phyloP scores from a whole-genome alignment of 495 filamentous ascomycete genomes.

The Pyronema omphalodes region DNA sequence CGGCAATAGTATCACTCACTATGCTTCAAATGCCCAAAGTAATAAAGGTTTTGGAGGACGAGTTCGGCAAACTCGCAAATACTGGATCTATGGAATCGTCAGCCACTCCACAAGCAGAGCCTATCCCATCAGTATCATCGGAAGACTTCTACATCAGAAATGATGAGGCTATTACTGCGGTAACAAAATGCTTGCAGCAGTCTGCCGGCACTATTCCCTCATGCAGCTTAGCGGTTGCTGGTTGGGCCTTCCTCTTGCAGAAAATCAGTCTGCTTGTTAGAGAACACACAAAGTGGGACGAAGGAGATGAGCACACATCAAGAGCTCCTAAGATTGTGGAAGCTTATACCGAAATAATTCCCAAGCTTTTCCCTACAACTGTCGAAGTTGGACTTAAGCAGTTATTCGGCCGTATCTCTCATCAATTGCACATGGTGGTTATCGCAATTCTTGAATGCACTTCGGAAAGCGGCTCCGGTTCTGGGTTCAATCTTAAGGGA shows the following conservation, averaged over 20 bases:
- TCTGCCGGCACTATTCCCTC: slow-evolving; percentile 9
- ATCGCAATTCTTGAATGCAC: slow-evolving; percentile 16
- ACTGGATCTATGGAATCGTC: slow-evolving; percentile 17
- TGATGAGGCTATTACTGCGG: slow-evolving; percentile 12
- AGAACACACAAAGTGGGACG: neutral
- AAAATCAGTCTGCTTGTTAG: slow-evolving; percentile 16
- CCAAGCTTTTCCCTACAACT: slow-evolving; percentile 2
- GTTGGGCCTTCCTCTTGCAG: slow-evolving; percentile 16
- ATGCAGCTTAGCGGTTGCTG: slow-evolving; percentile 7
- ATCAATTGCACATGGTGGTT: neutral
- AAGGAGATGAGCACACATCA: neutral
- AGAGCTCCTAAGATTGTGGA: neutral
- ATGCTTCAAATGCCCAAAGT: slow-evolving; percentile 46
- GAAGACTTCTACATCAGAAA: slow-evolving; percentile 19
- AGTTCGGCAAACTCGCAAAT: slow-evolving; percentile 17
- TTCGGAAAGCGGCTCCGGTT: slow-evolving; percentile 7
- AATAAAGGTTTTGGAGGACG: slow-evolving; percentile 25
- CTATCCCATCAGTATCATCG: slow-evolving; percentile 10
- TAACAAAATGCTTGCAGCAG: slow-evolving; percentile 13
- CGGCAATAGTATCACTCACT: slow-evolving; percentile 52
- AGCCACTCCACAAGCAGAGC: slow-evolving; percentile 16
- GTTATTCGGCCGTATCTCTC: neutral
- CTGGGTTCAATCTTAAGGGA: slow-evolving; percentile 13
- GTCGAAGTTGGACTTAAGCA: slow-evolving; percentile 1
- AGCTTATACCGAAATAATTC: neutral